Conservation (phyloP, 495 filamentous ascomycete species). For the Hyphodiscus hymeniophilus region DNA sequence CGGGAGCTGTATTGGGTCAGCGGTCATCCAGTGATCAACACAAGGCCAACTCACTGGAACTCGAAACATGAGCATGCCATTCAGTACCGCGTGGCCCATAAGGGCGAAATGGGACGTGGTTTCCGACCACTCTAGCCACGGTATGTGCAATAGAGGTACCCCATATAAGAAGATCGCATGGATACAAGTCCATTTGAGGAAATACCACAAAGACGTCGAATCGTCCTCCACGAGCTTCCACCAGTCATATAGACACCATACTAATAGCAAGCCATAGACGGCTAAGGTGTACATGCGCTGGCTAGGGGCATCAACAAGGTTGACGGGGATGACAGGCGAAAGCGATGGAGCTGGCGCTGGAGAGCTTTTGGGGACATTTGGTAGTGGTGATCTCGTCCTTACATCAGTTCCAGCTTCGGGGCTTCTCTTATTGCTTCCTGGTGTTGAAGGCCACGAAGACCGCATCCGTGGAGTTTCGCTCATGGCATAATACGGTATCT, state of each 20-base stretch:
- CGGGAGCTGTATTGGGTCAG: conserved; percentile 44
- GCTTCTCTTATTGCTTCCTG: conserved; percentile 30
- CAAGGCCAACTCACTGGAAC: conserved; percentile 52
- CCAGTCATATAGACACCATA: conserved; percentile 82
- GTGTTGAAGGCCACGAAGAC: conserved; percentile 63
- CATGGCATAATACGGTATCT: conserved; percentile 48
- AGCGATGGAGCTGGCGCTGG: conserved; percentile 20
- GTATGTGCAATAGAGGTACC: conserved; percentile 76
- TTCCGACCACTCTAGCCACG: conserved; percentile 87
- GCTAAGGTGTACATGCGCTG: conserved; percentile 81
- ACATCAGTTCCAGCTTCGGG: background rate
- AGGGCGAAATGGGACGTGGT: conserved; percentile 58
- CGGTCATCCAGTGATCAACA: background rate
- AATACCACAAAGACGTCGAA: conserved; percentile 72
- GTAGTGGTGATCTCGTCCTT: conserved; percentile 12
- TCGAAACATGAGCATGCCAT: conserved; percentile 86
- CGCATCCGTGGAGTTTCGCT: conserved; percentile 64
- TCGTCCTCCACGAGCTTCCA: conserved; percentile 63
- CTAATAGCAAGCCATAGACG: conserved; percentile 61
- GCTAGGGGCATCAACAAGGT: conserved; percentile 73
- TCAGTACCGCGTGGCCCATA: conserved; percentile 57
- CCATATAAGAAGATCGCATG: conserved; percentile 80
- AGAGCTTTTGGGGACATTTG: conserved; percentile 13
- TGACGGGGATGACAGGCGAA: conserved; percentile 62
- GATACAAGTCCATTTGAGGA: conserved; percentile 84